Base-by-base conservation (phyloP, 2,329 filamentous ascomycete genomes). In the Colletotrichum sp. region DNA sequence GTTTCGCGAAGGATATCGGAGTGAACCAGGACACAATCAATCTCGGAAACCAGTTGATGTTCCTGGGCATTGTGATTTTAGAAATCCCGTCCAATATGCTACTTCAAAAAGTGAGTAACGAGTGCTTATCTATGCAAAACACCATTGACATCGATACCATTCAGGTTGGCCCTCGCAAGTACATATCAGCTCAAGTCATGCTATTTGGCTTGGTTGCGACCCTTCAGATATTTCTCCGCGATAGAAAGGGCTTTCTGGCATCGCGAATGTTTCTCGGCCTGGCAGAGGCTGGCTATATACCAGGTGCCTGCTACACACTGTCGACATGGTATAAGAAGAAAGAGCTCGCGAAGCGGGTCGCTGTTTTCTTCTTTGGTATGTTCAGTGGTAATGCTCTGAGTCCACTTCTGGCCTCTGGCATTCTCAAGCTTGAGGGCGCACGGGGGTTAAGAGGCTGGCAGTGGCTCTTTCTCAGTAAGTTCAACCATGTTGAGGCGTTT, bases 361-460 rank as follows among this genome's bases (percentile, higher is more conserved):
- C 88, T 2, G 79, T 90, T 0, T 87, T 90, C 75, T 90, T 90
- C 79, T 88, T 90, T 55, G 88, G 89, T 10, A 90, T 90, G 86
- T 89, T 90, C 73, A 85, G 88, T 0, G 88, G 88, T 0, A 88
- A 88, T 24, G 88, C 89, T 0, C 81, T 90, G 3, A 88, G 86
- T 32, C 87, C 88, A 0, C 81, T 90, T 1, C 80, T 90, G 5
- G 88, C 87, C 0, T 87, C 87, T 8, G 88, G 85, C 0, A 87
- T 90, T 6, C 78, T 90, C 8, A 87, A 84, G 70, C 82, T 90
- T 21, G 84, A 87, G 32, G 85, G 85, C 2, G 76, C 78, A 8
- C 78, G 83, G 4, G 86, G 86, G 0, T 76, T 90, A 4, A 81
- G 82, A 8, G 88, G 88, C 0, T 90, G 89, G 88, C 86, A 89